Evolutionary conservation across 306 rosid genomes (phyloP), one percentile per base, ranked within the genome.

Genomic region (Cicer arietinum): DNA sequence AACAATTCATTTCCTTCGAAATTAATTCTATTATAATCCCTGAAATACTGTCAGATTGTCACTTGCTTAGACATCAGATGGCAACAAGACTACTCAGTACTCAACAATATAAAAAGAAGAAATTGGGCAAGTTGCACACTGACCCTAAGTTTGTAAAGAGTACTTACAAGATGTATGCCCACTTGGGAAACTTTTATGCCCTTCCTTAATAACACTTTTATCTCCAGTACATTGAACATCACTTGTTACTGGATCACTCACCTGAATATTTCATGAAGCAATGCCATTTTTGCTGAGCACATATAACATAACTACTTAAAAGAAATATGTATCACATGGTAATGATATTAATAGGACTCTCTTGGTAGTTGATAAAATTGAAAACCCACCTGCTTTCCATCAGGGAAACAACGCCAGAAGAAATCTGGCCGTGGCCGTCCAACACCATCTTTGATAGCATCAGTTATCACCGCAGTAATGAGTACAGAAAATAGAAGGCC

Each of bases 351-450:
- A 62, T 60, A 58, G 43, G 45, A 66, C 74, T 40, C 54, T 8
- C 48, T 22, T 41, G 37, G 56, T 53, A 74, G 64, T 52, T 11
- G 13, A 62, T 45, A 53, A 82, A 47, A 10, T 35, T 13, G 48
- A 72, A 70, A 44, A 63, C 91, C 57, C 76, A 91, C 97, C 92
- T 84, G 90, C 82, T 79, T 94, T 25, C 96, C 98, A 82, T 94
- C 78, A 17, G 97, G 97, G 48, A 94, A 94, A 86, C 98, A 94
- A 40, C 98, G 96, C 98, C 98, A 94, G 82, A 90, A 94, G 86
- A 94, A 94, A 75, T 94, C 94, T 58, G 98, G 98, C 17, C 98
- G 93, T 13, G 98, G 98, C 69, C 96, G 82, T 53, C 98, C 98
- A 79, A 94, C 90, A 47, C 85, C 94, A 87, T 94, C 97, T 86